Base-by-base conservation (phyloP, 352 stramenopile species). In the Phytopythium sindhum region DNA sequence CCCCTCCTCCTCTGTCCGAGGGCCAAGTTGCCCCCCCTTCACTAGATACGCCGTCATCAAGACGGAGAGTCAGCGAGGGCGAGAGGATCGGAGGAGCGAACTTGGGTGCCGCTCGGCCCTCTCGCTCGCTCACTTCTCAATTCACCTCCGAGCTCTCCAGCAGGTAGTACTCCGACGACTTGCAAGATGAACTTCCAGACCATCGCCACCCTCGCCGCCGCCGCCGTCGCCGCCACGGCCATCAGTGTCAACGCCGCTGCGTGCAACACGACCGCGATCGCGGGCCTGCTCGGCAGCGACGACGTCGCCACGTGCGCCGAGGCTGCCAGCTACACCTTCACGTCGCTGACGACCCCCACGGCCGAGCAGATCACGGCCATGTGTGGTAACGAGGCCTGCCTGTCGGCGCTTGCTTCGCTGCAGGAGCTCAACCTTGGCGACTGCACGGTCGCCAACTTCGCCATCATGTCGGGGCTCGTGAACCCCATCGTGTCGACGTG, bases 341-440 rank as follows among this genome's bases (percentile, higher is more conserved):
- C 67, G 21, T 78, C 72, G 15, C 66, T 75, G 54, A 41, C 53
- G 3, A 29, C 61, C n/a, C 55, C 72, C 12, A 74, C 60, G 17
- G 48, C 75, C 21, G 64, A 62, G 8, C 69, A 75, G 23, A 57
- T 81, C 33, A 57, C 24, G 31, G 61, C 63, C 33, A 63, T 81
- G 21, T 85, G 77, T 64, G 66, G 51, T 9, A 74, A 68, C 51
- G 47, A 66, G 15, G 61, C 67, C n/a, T 85, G 77, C 58, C 61
- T 57, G 1, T 48, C 64, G 6, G 64, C 66, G 24, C 52, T 85
- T 12, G 44, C 66, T 17, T 35, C 57, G 3, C 31, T 82, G 26
- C 65, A 72, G 50, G 50, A 64, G 56, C 57, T 70, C 14, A 65
- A 61, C 15, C 69, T 78, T 8, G 60, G 67, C 14, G 73, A 80